A percentile compares a stretch with the other conserved stretches of the same genome.
Conservation (phyloP, 1,284 basidiomycete genomes). For the Cystobasidium sp. region DNA sequence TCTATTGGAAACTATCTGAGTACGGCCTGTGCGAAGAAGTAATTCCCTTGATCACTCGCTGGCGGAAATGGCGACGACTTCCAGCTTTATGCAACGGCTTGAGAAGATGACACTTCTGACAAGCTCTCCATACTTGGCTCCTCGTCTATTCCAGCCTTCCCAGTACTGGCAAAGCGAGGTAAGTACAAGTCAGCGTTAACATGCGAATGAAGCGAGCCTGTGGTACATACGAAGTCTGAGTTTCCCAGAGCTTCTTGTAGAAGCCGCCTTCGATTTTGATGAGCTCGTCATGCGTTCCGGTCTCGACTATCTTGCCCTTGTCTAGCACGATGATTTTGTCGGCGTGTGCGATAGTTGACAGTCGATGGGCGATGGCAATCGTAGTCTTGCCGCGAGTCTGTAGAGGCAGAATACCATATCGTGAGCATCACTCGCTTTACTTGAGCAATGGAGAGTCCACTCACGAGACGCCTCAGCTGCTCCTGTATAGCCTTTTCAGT, state of each 20-base stretch:
- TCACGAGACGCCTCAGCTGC: slow-evolving; percentile 71
- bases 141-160: slow-evolving; percentile 1
- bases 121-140: slow-evolving; percentile 6
- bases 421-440: slow-evolving; percentile 57
- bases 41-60: neutral
- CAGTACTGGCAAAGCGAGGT: neutral
- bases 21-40: too few species aligned
- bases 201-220: neutral
- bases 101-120: neutral
- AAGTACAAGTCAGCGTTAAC: neutral
- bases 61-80: neutral
- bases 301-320: slow-evolving; percentile 68
- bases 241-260: slow-evolving; percentile 52
- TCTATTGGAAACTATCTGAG: too few species aligned
- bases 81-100: neutral
- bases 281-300: slow-evolving; percentile 61
- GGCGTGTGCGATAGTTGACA: slow-evolving; percentile 74
- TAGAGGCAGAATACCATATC: slow-evolving; percentile 53
- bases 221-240: slow-evolving; percentile 48
- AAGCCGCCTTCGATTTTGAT: slow-evolving; percentile 46
- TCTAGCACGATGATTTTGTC: slow-evolving; percentile 67
- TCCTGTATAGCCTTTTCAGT: slow-evolving; percentile 84
- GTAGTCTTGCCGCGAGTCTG: slow-evolving; percentile 66
- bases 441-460: slow-evolving; percentile 62
- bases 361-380: slow-evolving; percentile 76